Base-by-base conservation (phyloP, 1,139 yeast species). In the Meyerozyma sp. region DNA sequence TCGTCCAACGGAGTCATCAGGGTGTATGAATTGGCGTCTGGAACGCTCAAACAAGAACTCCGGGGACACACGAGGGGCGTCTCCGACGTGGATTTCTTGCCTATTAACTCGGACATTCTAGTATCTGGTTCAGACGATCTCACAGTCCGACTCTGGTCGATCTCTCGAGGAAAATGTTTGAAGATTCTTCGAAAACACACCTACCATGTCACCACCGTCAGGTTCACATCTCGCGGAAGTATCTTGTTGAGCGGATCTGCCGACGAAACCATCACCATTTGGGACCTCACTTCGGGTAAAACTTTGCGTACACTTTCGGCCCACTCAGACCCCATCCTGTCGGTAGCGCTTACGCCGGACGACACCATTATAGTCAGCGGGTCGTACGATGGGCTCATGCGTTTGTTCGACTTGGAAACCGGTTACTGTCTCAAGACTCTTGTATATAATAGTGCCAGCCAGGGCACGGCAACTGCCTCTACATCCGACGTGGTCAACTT, bases 361-460 rank as follows among this genome's bases (percentile, higher is more conserved):
- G 87, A 93, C 40, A 77, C 96, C 0, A 79, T 94, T 32, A 76
- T 93, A 14, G 87, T 84, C 4, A 85, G 96, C 50, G 95, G 95
- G 0, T 85, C 96, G 4, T 87, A 84, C 58, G 98, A 93, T 62
- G 98, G 98, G 3, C 70, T 86, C 49, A 82, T 88, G 78, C 71
- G 98, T 44, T 66, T 93, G 30, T 93, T 95, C 70, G 98, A 91
- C 62, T 77, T 91, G 32, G 84, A 80, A 42, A 76, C 95, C 0
- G 97, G 97, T 2, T 96, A 90, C 53, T 93, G 98, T 65, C 69
- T 93, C 51, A 87, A 89, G 57, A 93, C 98, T 0, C 66, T 93
- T 50, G 89, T 93, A 20, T 84, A 83, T 53, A 73, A 70, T 55
- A 82, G 84, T 47, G 75, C 83, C 46, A 76, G 84, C 38, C 72